Evolutionary conservation across 2,329 filamentous ascomycete genomes (phyloP).

Genomic region (Talaromyces sp.): DNA sequence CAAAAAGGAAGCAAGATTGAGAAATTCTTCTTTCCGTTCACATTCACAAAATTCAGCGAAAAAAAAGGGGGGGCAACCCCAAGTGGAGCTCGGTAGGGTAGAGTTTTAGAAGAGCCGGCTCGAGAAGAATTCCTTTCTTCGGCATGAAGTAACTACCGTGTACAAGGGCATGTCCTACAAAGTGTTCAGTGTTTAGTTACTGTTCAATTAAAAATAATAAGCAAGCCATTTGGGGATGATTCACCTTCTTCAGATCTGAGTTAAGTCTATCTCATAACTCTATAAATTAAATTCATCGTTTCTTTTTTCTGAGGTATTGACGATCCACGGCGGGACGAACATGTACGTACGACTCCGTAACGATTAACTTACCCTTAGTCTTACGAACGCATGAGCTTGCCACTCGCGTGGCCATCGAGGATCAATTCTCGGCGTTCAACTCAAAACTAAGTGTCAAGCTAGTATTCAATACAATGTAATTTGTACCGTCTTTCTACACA

Average conservation of each 20-base stretch:
- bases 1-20: not conserved
- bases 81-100: not conserved
- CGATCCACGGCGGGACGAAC: too few species aligned
- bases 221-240: too few species aligned
- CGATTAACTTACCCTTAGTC: too few species aligned
- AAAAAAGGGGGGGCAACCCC: too few species aligned
- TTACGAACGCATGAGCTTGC: not conserved
- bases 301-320: not conserved
- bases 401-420: conserved; percentile 9
- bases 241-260: too few species aligned
- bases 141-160: too few species aligned
- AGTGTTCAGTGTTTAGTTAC: too few species aligned
- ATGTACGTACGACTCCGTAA: not conserved
- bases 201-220: too few species aligned
- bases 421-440: conserved; percentile 6
- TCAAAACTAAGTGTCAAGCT: conserved; percentile 8
- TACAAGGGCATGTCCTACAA: too few species aligned
- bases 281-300: not conserved
- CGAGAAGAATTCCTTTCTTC: too few species aligned
- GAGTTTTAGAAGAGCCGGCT: not conserved
- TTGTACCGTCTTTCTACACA: not conserved
- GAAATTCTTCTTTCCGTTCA: not conserved
- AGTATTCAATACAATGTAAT: not conserved
- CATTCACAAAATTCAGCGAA: too few species aligned
- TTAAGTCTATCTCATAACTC: not conserved